A percentile compares a stretch with the other conserved stretches of the same genome.
Evolutionary conservation across 176 grass and related monocot genomes (phyloP).

Genomic region (Chrysopogon serrulatus): DNA sequence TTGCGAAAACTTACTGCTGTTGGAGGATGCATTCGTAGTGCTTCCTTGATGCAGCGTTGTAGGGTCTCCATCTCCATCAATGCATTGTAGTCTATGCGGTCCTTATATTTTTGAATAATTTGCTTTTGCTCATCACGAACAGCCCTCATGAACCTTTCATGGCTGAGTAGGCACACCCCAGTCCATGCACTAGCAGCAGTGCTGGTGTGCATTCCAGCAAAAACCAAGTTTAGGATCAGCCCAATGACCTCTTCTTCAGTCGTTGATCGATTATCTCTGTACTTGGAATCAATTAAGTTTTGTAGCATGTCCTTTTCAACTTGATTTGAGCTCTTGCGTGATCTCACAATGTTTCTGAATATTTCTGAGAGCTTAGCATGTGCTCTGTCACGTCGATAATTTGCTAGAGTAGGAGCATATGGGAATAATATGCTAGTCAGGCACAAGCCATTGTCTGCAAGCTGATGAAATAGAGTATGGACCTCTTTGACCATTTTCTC

Average conservation of each 20-base stretch:
- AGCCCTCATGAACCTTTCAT: neutral
- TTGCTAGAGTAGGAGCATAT: constrained; percentile 30
- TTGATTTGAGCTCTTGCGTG: constrained; percentile 18
- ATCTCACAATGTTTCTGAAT: constrained; percentile 32
- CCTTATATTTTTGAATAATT: neutral
- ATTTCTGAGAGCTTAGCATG: constrained; percentile 33
- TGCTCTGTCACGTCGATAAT: constrained; percentile 29
- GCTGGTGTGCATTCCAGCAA: neutral
- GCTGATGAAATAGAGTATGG: neutral
- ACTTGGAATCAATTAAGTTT: constrained; percentile 46
- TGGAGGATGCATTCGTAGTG: neutral
- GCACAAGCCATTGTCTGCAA: neutral
- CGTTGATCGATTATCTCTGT: constrained; percentile 21
- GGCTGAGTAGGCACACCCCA: neutral
- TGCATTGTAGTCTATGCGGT: neutral
- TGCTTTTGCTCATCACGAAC: neutral
- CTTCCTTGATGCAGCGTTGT: neutral
- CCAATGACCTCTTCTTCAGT: neutral
- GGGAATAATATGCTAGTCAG: neutral
- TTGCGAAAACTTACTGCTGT: neutral
- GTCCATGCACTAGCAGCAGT: neutral
- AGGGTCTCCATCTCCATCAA: neutral
- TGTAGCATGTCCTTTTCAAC: constrained; percentile 44
- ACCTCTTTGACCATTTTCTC: neutral
- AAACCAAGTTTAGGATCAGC: neutral